Evolutionary conservation across 1,284 basidiomycete genomes (phyloP).

Genomic region (Naganishia liquefaciens): DNA sequence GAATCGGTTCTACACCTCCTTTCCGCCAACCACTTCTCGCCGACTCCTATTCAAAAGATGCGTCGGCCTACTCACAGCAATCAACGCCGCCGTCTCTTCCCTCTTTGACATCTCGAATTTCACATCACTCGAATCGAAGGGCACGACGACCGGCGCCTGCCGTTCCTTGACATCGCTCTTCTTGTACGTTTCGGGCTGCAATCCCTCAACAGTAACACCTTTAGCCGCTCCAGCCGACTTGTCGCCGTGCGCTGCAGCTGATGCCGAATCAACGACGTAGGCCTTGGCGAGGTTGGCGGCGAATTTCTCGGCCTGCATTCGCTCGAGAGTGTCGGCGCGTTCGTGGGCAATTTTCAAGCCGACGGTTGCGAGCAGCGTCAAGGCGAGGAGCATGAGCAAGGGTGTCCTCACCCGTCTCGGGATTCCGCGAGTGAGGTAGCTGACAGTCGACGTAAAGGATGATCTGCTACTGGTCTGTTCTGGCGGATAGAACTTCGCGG

Average conservation of each 20-base stretch:
- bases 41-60: too few relatives aligned
- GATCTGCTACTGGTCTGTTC: neutral
- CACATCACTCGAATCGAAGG: constrained; percentile 4
- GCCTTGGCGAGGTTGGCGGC: constrained; percentile 29
- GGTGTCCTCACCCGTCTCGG: constrained; percentile 27
- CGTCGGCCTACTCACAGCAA: constrained; percentile 52
- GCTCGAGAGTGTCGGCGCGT: constrained; percentile 11
- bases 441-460: constrained; percentile 16
- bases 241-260: constrained; percentile 3
- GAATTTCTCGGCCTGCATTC: constrained; percentile 21
- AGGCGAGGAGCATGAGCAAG: constrained; percentile 15
- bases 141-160: constrained; percentile 4
- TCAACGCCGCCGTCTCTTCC: constrained; percentile 75
- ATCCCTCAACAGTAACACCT: neutral
- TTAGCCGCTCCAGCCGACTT: neutral
- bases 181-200: constrained; percentile 14
- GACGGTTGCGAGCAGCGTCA: constrained; percentile 17
- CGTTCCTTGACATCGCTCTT: constrained; percentile 1
- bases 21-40: too few relatives aligned
- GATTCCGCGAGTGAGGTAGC: constrained; percentile 31
- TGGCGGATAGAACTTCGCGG: constrained; percentile 23
- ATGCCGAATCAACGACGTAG: constrained; percentile 24
- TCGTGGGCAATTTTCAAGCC: constrained; percentile 11
- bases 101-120: constrained; percentile 47
- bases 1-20: too few relatives aligned